Evolutionary conservation across 1,284 basidiomycete genomes (phyloP).

Genomic region (Rhodotorula sp.): DNA sequence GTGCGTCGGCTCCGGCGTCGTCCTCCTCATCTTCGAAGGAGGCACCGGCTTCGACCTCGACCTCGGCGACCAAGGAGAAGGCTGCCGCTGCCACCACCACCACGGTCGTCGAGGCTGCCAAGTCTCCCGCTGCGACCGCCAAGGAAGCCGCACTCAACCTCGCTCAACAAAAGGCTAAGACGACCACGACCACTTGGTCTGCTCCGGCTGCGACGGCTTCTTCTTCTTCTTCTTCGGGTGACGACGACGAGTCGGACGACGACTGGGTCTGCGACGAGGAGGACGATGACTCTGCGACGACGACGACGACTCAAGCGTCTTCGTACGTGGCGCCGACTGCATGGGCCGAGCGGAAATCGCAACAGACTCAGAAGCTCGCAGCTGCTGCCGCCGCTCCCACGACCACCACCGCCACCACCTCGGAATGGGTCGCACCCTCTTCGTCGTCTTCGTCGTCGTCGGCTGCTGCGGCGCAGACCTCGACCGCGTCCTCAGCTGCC

Average conservation of each 20-base stretch:
- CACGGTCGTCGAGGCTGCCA: not conserved
- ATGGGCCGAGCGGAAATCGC: not conserved
- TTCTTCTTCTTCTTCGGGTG: conserved; percentile 2
- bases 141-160: conserved; percentile 6
- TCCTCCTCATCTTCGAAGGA: not conserved
- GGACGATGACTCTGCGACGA: conserved; percentile 1
- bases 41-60: not conserved
- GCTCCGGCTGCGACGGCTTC: conserved; percentile 4
- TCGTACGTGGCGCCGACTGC: not conserved
- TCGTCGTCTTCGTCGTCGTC: not conserved
- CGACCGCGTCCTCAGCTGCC: not conserved
- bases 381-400: conserved; percentile 13
- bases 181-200: conserved; percentile 3
- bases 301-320: not conserved
- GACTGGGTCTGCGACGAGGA: conserved; percentile 37
- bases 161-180: not conserved
- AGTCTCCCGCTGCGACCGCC: not conserved
- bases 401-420: not conserved
- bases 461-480: not conserved
- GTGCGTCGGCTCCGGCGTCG: not conserved
- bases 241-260: conserved; percentile 18
- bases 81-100: not conserved
- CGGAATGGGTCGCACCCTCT: not conserved
- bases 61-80: not conserved
- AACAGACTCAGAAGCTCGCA: too few relatives aligned